phyloP scores from a whole-genome alignment of 1,139 yeast species.

The Lodderomyces pseudojiufengensis region DNA sequence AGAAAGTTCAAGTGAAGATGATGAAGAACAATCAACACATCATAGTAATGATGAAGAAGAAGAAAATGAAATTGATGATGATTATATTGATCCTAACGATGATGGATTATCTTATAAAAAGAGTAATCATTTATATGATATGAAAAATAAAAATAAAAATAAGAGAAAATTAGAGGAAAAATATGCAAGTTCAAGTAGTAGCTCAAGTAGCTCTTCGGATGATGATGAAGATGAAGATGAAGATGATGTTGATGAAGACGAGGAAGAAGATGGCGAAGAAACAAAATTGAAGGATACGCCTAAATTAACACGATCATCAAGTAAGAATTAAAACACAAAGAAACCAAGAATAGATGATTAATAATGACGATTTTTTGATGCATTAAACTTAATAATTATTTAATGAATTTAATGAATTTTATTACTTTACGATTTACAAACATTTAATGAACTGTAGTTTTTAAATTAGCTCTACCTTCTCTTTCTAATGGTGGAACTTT shows the following conservation, averaged over 20 bases:
- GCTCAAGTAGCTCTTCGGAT: constrained; percentile 30
- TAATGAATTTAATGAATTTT: neutral
- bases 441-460: constrained; percentile 5
- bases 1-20: constrained; percentile 21
- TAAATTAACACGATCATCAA: constrained; percentile 40
- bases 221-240: constrained; percentile 25
- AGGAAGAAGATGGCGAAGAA: constrained; percentile 10
- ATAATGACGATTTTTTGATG: neutral
- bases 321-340: constrained; percentile 39
- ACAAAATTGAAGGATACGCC: constrained; percentile 23
- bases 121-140: constrained; percentile 57
- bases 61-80: constrained; percentile 51
- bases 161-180: constrained; percentile 20
- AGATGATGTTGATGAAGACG: constrained; percentile 7
- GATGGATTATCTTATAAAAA: constrained; percentile 74
- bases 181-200: constrained; percentile 26
- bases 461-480: constrained; percentile 56
- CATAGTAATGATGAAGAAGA: constrained; percentile 79
- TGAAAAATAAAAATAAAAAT: constrained; percentile 3
- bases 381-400: neutral
- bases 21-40: constrained; percentile 46
- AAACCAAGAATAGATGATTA: no score
- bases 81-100: constrained; percentile 76
- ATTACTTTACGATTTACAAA: no score
- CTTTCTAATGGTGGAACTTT: constrained; percentile 80